Conservation (phyloP, 306 rosid species). For the Cercis canadensis region DNA sequence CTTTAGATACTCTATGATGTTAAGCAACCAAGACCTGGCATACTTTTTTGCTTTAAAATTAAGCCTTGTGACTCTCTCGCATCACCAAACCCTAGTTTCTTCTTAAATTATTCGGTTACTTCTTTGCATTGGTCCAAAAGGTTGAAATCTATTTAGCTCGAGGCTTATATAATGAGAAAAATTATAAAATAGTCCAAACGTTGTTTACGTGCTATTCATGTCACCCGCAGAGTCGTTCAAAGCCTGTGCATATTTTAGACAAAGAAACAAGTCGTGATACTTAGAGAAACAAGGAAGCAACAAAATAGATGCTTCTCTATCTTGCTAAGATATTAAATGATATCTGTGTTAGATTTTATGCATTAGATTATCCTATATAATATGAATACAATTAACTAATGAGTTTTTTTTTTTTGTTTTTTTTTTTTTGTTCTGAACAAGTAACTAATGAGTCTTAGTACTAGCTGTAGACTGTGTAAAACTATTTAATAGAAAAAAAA, state of each 20-base stretch:
- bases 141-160: slow-evolving; percentile 50
- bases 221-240: slow-evolving; percentile 34
- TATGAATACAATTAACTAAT: background rate
- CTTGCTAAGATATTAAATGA: slow-evolving; percentile 18
- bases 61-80: slow-evolving; percentile 59
- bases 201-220: slow-evolving; percentile 47
- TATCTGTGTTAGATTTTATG: slow-evolving; percentile 23
- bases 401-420: background rate
- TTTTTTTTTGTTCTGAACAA: too few relatives aligned
- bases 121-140: slow-evolving; percentile 44
- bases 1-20: slow-evolving; percentile 40
- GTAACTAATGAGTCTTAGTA: too few relatives aligned
- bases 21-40: slow-evolving; percentile 44
- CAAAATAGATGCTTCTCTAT: slow-evolving; percentile 19
- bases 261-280: too few relatives aligned
- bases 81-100: slow-evolving; percentile 60
- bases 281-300: slow-evolving; percentile 34
- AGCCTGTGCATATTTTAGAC: slow-evolving; percentile 39
- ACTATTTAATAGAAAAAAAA: too few relatives aligned
- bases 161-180: slow-evolving; percentile 27
- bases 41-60: slow-evolving; percentile 56
- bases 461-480: too few relatives aligned
- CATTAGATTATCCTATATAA: slow-evolving; percentile 6
- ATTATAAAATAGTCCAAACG: slow-evolving; percentile 24
- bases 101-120: slow-evolving; percentile 22